Conservation (phyloP, 2,329 filamentous ascomycete genomes). For the Plenodomus biglobosus region DNA sequence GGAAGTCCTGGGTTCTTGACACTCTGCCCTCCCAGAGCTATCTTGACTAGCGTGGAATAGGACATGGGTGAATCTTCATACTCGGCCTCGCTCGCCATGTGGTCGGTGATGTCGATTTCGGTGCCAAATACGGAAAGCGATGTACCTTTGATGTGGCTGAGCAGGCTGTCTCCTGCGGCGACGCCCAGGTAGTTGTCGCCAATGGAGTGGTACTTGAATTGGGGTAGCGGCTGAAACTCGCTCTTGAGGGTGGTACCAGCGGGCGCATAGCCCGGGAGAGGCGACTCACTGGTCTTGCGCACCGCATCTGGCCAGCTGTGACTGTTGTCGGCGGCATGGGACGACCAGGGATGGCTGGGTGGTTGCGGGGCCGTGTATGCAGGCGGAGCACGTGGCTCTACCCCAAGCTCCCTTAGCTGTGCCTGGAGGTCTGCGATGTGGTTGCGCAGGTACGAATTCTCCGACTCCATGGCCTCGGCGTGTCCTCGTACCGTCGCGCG, state of each 20-base stretch:
- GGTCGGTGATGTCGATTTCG: constrained; percentile 75
- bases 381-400: constrained; percentile 58
- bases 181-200: constrained; percentile 69
- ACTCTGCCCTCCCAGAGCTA: constrained; percentile 59
- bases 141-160: constrained; percentile 75
- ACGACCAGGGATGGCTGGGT: constrained; percentile 21
- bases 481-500: constrained; percentile 78
- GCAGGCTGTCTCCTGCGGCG: constrained; percentile 61
- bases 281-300: constrained; percentile 27
- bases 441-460: constrained; percentile 66
- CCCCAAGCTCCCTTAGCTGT: constrained; percentile 61
- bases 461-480: constrained; percentile 72
- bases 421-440: constrained; percentile 70
- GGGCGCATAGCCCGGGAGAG: constrained; percentile 29
- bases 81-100: constrained; percentile 67
- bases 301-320: constrained; percentile 28
- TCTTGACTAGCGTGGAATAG: constrained; percentile 68
- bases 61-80: constrained; percentile 62
- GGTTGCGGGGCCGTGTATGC: constrained; percentile 33
- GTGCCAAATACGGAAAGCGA: constrained; percentile 77
- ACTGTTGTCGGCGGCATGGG: constrained; percentile 18
- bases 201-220: constrained; percentile 51
- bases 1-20: constrained; percentile 63
- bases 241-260: constrained; percentile 15
- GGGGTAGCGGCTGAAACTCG: constrained; percentile 42